Evolutionary conservation across 805 yeast species (phyloP), one percentile per base, ranked within the genome.

Genomic region (Spathaspora hagerdaliae): DNA sequence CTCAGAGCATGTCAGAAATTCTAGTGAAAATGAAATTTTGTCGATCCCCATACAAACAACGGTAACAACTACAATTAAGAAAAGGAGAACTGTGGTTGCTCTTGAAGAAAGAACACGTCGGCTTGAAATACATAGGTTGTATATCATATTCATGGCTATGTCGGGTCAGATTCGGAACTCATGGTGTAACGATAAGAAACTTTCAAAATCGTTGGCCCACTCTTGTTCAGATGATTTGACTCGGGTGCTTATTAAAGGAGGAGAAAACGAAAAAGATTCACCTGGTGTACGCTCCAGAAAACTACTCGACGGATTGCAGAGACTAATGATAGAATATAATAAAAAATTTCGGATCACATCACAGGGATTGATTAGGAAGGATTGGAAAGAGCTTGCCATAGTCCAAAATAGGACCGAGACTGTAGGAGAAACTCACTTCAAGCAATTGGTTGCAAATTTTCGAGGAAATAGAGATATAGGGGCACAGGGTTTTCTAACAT

Each of bases 401-500:
- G 58, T 42, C 6, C 70, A 66, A 49, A 47, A 47, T 27, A 53
- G 47, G 42, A 54, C 48, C 26, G 59, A 54, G 9, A 53, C 51
- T 34, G 54, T 78, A 12, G 62, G 69, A 0, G 63, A 71, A 31
- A 56, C 57, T 2, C 66, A 67, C 38, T 87, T 86, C 55, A 56
- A 60, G 6, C 62, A 63, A 15, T 57, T 69, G 13, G 59, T 87
- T 0, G 44, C 59, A 2, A 58, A 67, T 12, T 77, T 78, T 26
- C 61, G 73, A 13, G 99, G 98, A 0, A 79, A 88, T 2, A 63
- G 86, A 31, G 97, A 92, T 58, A 46, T 87, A 6, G 85, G 85
- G 0, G 90, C 94, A 0, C 96, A 88, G 57, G 97, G 96, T 0
- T 91, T 88, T 66, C 88, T 89, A 12, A 80, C 87, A 0, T 55